Evolutionary conservation across 2,329 filamentous ascomycete genomes (phyloP).

Genomic region (Paracoccidioides lutzii): DNA sequence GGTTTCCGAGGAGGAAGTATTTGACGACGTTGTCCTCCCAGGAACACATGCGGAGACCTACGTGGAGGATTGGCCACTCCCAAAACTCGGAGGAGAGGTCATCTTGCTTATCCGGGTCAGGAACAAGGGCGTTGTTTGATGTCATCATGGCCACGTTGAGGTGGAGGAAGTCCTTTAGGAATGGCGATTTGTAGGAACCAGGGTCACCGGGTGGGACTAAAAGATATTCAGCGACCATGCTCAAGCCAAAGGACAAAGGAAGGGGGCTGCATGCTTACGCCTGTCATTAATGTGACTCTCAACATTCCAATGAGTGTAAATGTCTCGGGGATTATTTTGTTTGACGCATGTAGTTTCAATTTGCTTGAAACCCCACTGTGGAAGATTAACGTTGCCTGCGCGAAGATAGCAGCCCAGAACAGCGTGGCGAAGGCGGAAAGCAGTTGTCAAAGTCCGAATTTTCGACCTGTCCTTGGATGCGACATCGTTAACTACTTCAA

Average conservation of each 20-base stretch:
- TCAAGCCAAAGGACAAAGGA: background rate
- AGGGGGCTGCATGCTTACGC: constrained; percentile 44
- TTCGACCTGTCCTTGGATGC: constrained; percentile 72
- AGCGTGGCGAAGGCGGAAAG: constrained; percentile 76
- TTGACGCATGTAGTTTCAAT: constrained; percentile 95
- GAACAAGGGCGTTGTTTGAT: constrained; percentile 94
- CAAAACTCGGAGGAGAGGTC: constrained; percentile 93
- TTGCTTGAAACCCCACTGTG: constrained; percentile 99
- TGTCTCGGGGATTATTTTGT: constrained; percentile 79
- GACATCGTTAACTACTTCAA: constrained; percentile 85
- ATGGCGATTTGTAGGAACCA: constrained; percentile 88
- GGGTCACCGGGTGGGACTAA: constrained; percentile 78
- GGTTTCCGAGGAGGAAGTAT: constrained; percentile 97
- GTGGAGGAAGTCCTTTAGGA: constrained; percentile 95
- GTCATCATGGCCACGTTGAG: constrained; percentile 99
- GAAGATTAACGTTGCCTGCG: constrained; percentile 88
- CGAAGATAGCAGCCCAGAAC: constrained; percentile 83
- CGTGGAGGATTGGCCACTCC: constrained; percentile 95
- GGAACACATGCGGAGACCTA: constrained; percentile 94
- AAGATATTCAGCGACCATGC: constrained; percentile 13
- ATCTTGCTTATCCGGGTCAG: constrained; percentile 97
- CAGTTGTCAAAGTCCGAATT: constrained; percentile 81
- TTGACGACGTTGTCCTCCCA: constrained; percentile 95
- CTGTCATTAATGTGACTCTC: constrained; percentile 91
- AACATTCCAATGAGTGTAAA: constrained; percentile 98